phyloP scores from a whole-genome alignment of 2,329 filamentous ascomycete species.

The Hirsutella rhossiliensis region DNA sequence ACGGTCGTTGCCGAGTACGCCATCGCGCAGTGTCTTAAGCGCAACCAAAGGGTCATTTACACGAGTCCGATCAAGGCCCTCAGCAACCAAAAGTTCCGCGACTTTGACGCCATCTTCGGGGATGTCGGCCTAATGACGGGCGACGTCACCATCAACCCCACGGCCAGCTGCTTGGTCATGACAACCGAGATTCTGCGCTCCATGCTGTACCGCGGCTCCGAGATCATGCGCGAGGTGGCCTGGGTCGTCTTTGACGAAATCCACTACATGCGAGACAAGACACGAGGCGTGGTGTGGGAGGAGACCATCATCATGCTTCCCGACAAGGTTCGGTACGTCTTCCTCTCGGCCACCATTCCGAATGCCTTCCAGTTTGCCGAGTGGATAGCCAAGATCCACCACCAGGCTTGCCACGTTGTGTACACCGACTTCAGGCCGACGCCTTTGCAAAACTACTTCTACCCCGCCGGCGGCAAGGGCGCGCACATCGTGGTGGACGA shows the following conservation, averaged over 20 bases:
- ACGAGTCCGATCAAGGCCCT: conserved; percentile 98
- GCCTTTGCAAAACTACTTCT: conserved; percentile 95
- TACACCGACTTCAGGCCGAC: conserved; percentile 98
- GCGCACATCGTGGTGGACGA: conserved; percentile 94
- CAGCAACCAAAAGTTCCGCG: conserved; percentile 97
- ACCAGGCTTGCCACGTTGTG: conserved; percentile 95
- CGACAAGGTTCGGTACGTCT: conserved; percentile 98
- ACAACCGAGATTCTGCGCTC: conserved; percentile 98
- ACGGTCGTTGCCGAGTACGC: conserved; percentile 98
- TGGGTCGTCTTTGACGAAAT: conserved; percentile 99
- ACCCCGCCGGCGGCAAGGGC: conserved; percentile 81
- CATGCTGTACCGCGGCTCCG: conserved; percentile 94
- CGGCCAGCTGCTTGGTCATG: conserved; percentile 96
- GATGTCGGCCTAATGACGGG: conserved; percentile 98
- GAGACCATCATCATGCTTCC: conserved; percentile 97
- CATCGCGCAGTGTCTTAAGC: conserved; percentile 91
- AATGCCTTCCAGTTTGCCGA: conserved; percentile 99
- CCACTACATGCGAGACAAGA: conserved; percentile 94
- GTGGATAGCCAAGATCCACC: conserved; percentile 97
- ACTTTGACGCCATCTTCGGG: conserved; percentile 90
- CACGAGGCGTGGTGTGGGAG: conserved; percentile 94
- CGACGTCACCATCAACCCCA: conserved; percentile 98
- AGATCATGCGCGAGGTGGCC: conserved; percentile 98
- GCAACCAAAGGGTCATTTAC: conserved; percentile 97
- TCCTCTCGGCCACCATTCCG: conserved; percentile 93